These are phyloP conservation scores for Ulota crispa DNA, from an alignment of 225 moss, liverwort and hornwort species.

Conservation along the genomic window DNA sequence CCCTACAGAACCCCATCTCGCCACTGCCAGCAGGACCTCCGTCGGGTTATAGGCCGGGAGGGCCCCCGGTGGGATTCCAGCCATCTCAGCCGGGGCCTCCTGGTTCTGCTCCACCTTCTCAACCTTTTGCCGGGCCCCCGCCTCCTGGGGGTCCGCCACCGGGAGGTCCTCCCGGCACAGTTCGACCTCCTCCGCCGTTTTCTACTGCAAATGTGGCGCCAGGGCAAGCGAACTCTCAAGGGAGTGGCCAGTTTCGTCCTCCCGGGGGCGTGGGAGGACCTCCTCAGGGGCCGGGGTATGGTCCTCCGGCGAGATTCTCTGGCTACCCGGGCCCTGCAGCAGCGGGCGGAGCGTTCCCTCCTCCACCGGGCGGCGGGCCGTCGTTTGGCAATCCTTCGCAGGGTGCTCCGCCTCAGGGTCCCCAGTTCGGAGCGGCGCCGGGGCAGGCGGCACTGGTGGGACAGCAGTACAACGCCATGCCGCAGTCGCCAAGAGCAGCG, in stretches of 20 bases:
- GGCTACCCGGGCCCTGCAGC: constrained; percentile 31
- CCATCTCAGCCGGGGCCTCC: constrained; percentile 35
- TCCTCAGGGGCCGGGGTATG: constrained; percentile 38
- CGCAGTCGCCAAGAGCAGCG: constrained; percentile 35
- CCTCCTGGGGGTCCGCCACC: constrained; percentile 35
- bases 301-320: constrained; percentile 33
- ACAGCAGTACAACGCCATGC: constrained; percentile 35
- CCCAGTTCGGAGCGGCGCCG: constrained; percentile 37
- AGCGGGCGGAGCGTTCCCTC: constrained; percentile 38
- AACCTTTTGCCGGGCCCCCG: constrained; percentile 32
- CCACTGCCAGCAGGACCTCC: constrained; percentile 43
- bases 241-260: constrained; percentile 25
- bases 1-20: constrained; percentile 50
- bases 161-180: constrained; percentile 26
- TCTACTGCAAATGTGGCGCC: constrained; percentile 30
- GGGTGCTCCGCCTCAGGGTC: constrained; percentile 27
- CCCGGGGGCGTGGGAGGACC: constrained; percentile 24
- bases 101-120: constrained; percentile 21
- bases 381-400: constrained; percentile 35
- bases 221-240: constrained; percentile 21
- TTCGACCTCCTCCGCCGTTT: constrained; percentile 27
- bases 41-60: constrained; percentile 40
- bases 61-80: constrained; percentile 34
- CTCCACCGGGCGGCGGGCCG: constrained; percentile 37
- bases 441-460: constrained; percentile 24